A percentile compares a stretch with the other conserved stretches of the same genome.
Evolutionary conservation across 495 filamentous ascomycete genomes (phyloP).

Genomic region (Aspergillus asperescens): DNA sequence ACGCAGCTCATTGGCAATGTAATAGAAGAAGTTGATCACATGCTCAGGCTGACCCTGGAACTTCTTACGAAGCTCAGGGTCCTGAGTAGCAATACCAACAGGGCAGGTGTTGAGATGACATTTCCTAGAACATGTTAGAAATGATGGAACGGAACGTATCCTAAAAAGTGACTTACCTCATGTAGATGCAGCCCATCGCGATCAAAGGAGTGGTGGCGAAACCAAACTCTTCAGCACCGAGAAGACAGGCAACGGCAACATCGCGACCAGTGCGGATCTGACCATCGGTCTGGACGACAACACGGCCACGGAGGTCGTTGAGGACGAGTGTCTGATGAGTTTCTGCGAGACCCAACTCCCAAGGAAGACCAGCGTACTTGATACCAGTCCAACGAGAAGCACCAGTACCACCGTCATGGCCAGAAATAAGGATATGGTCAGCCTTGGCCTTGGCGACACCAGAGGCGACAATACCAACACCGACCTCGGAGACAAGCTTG

Average conservation of each 20-base stretch:
- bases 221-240: slow-evolving; percentile 96
- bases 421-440: slow-evolving; percentile 96
- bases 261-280: slow-evolving; percentile 93
- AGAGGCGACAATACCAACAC: slow-evolving; percentile 96
- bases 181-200: slow-evolving; percentile 96
- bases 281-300: slow-evolving; percentile 96
- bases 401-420: slow-evolving; percentile 96
- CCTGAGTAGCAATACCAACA: slow-evolving; percentile 86
- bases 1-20: slow-evolving; percentile 93
- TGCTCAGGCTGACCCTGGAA: slow-evolving; percentile 93
- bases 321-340: slow-evolving; percentile 98
- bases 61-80: slow-evolving; percentile 90
- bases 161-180: slow-evolving; percentile 61
- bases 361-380: slow-evolving; percentile 97
- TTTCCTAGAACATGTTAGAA: slow-evolving; percentile 10
- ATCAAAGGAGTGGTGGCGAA: slow-evolving; percentile 98
- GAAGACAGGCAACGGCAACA: slow-evolving; percentile 90
- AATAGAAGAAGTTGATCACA: slow-evolving; percentile 99
- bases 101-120: slow-evolving; percentile 69
- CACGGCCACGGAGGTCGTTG: slow-evolving; percentile 94
- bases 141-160: too few species aligned
- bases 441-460: slow-evolving; percentile 99
- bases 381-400: slow-evolving; percentile 99
- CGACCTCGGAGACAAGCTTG: slow-evolving; percentile 97
- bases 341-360: slow-evolving; percentile 96